Base-by-base conservation (phyloP, 768 basidiomycete species). In the Boletus huronensis region DNA sequence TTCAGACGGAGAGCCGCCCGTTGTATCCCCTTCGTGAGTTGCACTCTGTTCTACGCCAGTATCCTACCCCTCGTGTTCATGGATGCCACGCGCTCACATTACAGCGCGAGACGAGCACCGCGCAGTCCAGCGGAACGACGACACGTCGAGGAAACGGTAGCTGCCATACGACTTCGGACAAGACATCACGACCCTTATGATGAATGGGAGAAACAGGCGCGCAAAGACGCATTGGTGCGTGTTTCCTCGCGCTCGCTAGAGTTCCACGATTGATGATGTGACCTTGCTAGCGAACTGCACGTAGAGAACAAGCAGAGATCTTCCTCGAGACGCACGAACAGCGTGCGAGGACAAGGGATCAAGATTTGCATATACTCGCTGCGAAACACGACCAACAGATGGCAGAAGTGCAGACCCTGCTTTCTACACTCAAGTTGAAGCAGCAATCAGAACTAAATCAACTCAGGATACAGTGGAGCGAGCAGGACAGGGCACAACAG, bases 181-280 rank as follows among this genome's bases (percentile, higher is more conserved):
- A 69, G 70, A 48, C 69, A 81, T 51, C 64, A 72, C 26, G 80
- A 80, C 57, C 75, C 75, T 3, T 78, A 77, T 43, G 78, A 80
- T 59, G 79, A 81, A 34, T 77, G 79, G 72, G 80, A 80, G 66
- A 77, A 78, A 53, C 69, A 77, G 53, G 70, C 76, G 17, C 71
- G 71, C 25, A 74, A 71, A 43, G 79, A 82, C 34, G 78, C 79
- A 6, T 71, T 76, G 55, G 79, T 81, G 54, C 52, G 77, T 40
- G 23, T 34, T 32, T 46, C 23, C 1, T 21, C 6, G 21, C 19
- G 36, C 19, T 13, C 2, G 16, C 49, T 32, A 2, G 56, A 2
- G 35, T 56, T 5, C 11, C 43, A 28, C 34, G 1, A 14, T 52
- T 32, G 26, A 46, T 6, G 11, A 19, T 17, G 28, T 52, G 17